Conservation (phyloP, 371 early-diverging fungal species). For the Lichtheimia ornata region DNA sequence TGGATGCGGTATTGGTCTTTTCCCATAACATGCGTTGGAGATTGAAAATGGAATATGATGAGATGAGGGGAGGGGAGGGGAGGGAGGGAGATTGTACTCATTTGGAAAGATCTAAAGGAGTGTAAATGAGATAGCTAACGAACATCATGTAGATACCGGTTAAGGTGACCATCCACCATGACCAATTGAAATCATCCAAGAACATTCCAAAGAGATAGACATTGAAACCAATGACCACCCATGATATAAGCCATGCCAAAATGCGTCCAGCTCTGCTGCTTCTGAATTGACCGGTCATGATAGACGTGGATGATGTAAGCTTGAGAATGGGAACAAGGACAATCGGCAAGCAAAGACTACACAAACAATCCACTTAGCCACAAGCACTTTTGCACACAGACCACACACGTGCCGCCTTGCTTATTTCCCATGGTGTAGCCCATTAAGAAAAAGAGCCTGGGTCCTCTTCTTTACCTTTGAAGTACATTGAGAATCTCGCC, state of each 20-base stretch:
- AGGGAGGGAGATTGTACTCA: too few species aligned
- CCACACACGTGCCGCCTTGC: neutral
- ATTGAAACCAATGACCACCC: conserved; percentile 58
- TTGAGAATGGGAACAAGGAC: conserved; percentile 72
- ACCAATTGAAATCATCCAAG: conserved; percentile 17
- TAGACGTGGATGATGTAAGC: conserved; percentile 43
- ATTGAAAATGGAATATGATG: too few species aligned
- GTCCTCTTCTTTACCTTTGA: conserved; percentile 32
- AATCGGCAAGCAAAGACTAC: conserved; percentile 68
- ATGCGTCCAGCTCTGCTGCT: neutral
- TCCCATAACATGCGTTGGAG: too few species aligned
- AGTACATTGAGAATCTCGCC: conserved; percentile 71
- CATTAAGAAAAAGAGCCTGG: neutral
- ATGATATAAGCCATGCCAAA: conserved; percentile 40
- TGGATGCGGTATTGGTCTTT: too few species aligned
- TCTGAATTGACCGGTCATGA: conserved; percentile 50
- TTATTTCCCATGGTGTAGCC: neutral
- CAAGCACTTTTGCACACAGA: neutral
- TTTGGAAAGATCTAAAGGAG: conserved; percentile 10
- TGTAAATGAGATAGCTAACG: conserved; percentile 20
- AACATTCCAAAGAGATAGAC: conserved; percentile 44
- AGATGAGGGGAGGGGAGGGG: too few species aligned
- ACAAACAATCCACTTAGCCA: neutral
- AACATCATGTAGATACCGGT: conserved; percentile 17
- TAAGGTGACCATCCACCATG: conserved; percentile 8